phyloP scores from a whole-genome alignment of 2,329 filamentous ascomycete genomes.

The Nothophoma quercina region DNA sequence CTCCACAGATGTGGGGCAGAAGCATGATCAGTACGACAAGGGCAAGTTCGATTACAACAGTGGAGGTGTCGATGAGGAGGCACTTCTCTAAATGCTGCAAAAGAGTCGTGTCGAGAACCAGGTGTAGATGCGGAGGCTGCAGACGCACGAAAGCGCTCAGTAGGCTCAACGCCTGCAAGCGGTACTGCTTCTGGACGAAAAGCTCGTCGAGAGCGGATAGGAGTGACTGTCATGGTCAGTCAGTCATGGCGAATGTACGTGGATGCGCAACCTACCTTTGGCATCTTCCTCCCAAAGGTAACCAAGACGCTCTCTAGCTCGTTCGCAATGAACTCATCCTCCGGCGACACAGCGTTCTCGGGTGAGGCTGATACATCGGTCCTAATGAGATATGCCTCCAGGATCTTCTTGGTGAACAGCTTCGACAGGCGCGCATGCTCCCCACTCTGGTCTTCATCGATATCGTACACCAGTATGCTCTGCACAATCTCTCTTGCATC shows the following conservation, averaged over 20 bases:
- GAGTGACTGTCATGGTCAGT: slow-evolving; percentile 62
- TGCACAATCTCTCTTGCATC: slow-evolving; percentile 72
- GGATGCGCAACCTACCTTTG: slow-evolving; percentile 57
- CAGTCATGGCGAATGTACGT: not conserved
- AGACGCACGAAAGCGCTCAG: slow-evolving; percentile 76
- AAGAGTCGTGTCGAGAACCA: slow-evolving; percentile 74
- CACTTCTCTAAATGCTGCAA: slow-evolving; percentile 76
- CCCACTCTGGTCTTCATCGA: slow-evolving; percentile 61
- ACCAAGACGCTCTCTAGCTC: slow-evolving; percentile 63
- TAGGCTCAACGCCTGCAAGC: slow-evolving; percentile 70
- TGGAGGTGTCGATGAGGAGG: slow-evolving; percentile 79
- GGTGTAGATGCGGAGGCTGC: slow-evolving; percentile 80
- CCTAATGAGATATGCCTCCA: slow-evolving; percentile 54
- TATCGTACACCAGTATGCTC: slow-evolving; percentile 69
- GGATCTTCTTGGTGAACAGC: slow-evolving; percentile 63
- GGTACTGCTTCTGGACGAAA: slow-evolving; percentile 69
- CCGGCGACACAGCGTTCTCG: slow-evolving; percentile 50
- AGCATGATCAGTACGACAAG: slow-evolving; percentile 82
- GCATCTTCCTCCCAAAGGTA: slow-evolving; percentile 70
- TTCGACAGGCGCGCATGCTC: slow-evolving; percentile 55
- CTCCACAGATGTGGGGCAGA: slow-evolving; percentile 79
- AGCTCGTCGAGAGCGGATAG: slow-evolving; percentile 71
- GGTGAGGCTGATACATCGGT: slow-evolving; percentile 50
- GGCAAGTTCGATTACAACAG: slow-evolving; percentile 76
- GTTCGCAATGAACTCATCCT: slow-evolving; percentile 57